These are phyloP conservation scores for Colletotrichum tanaceti DNA, from an alignment of 2,329 filamentous ascomycete genomes.

Conservation along the genomic window DNA sequence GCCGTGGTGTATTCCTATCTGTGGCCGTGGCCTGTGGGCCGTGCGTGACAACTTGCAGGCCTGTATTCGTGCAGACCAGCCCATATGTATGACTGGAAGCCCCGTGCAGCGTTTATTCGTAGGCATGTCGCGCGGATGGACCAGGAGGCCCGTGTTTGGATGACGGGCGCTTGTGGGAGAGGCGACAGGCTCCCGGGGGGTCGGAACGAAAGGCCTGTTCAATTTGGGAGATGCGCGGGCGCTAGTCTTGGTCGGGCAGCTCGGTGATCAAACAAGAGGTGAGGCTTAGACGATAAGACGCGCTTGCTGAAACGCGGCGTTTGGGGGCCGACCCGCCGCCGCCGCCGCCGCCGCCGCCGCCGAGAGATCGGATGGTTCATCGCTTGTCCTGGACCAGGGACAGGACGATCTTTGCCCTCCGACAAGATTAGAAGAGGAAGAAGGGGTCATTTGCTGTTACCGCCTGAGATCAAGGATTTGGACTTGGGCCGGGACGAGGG, in stretches of 20 bases:
- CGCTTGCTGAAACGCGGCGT: slow-evolving; percentile 39
- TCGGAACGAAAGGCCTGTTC: slow-evolving; percentile 19
- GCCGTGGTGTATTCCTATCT: slow-evolving; percentile 39
- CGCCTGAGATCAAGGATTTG: slow-evolving; percentile 15
- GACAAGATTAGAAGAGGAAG: background rate
- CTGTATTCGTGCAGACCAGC: too few relatives aligned
- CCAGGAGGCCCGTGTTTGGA: slow-evolving; percentile 5
- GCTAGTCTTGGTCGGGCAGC: slow-evolving; percentile 23
- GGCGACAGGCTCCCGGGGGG: slow-evolving; percentile 4
- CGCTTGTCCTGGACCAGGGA: slow-evolving; percentile 16
- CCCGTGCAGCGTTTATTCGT: slow-evolving; percentile 29
- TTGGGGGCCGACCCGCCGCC: slow-evolving; percentile 18
- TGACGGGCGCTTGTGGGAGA: slow-evolving; percentile 29
- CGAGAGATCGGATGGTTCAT: slow-evolving; percentile 1
- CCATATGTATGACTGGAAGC: background rate
- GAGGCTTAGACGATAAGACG: slow-evolving; percentile 33
- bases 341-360: background rate
- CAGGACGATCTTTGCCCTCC: slow-evolving; percentile 3
- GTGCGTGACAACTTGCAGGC: too few relatives aligned
- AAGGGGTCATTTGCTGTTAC: background rate
- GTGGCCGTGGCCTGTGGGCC: too few relatives aligned
- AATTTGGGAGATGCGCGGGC: slow-evolving; percentile 12
- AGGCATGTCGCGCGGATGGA: slow-evolving; percentile 16
- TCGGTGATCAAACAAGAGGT: slow-evolving; percentile 5
- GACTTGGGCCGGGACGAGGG: slow-evolving; percentile 11